phyloP scores from a whole-genome alignment of 2,329 filamentous ascomycete species.

The Fusarium liriodendri region DNA sequence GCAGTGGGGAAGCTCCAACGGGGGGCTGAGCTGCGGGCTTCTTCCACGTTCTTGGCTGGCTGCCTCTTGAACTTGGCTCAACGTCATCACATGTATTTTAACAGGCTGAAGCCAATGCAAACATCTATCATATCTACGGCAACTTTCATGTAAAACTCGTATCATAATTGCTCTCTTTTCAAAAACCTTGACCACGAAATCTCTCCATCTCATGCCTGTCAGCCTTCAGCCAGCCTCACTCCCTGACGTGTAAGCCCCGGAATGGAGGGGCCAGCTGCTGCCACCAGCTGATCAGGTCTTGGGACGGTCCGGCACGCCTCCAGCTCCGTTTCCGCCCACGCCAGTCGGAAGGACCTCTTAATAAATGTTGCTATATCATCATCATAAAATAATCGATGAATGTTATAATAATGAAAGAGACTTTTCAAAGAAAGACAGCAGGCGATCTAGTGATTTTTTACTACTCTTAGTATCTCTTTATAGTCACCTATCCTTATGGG shows the following conservation, averaged over 20 bases:
- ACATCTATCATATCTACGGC: neutral
- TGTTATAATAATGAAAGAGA: neutral
- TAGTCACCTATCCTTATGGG: neutral
- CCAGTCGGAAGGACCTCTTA: neutral
- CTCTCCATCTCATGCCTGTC: neutral
- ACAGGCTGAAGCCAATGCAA: neutral
- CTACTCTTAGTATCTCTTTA: neutral
- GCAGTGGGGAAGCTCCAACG: conserved; percentile 19
- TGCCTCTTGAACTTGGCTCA: conserved; percentile 19
- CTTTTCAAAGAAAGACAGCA: neutral
- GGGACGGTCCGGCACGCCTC: neutral
- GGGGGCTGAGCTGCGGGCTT: conserved; percentile 8
- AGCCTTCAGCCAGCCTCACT: neutral
- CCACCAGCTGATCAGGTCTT: neutral
- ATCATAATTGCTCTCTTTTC: neutral
- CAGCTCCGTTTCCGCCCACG: neutral
- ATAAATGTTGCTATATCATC: neutral
- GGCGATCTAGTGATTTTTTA: neutral
- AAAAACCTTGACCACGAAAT: neutral
- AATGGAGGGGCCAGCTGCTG: conserved; percentile 1
- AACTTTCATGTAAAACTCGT: neutral
- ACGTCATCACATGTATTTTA: neutral
- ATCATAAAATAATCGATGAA: neutral
- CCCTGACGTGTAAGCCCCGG: neutral
- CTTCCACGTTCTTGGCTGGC: conserved; percentile 18